A percentile compares a stretch with the other conserved stretches of the same genome.
phyloP scores from a whole-genome alignment of 148 eudicot species.

The Talinum fruticosum region DNA sequence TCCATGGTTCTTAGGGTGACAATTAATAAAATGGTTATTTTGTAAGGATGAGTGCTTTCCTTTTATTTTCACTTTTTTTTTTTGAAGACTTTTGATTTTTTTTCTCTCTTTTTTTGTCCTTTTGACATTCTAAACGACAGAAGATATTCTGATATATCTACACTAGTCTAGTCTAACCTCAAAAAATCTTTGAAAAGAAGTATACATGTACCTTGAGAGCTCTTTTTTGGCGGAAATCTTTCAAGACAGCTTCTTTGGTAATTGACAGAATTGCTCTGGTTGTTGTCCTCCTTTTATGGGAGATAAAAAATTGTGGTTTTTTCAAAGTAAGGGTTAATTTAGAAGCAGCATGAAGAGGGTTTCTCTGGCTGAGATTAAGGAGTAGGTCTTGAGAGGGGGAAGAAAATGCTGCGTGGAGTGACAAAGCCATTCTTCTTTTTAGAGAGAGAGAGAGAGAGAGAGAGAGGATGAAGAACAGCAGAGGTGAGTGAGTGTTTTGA shows the following conservation, averaged over 20 bases:
- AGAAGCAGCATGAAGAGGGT: conserved; percentile 29
- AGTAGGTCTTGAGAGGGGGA: conserved; percentile 25
- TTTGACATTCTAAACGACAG: too few relatives aligned
- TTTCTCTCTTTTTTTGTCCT: too few relatives aligned
- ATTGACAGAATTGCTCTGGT: conserved; percentile 53
- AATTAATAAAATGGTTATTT: too few relatives aligned
- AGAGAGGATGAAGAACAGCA: background rate
- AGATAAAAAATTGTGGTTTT: conserved; percentile 26
- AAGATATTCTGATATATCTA: too few relatives aligned
- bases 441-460: too few relatives aligned
- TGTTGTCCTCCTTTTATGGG: conserved; percentile 2
- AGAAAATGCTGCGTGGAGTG: conserved; percentile 21
- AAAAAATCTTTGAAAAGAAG: too few relatives aligned
- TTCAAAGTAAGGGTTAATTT: conserved; percentile 20
- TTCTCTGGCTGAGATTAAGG: conserved; percentile 16
- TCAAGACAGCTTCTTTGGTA: conserved; percentile 60
- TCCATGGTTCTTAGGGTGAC: too few relatives aligned
- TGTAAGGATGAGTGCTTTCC: too few relatives aligned
- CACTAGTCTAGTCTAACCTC: too few relatives aligned
- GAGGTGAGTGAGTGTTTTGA: background rate
- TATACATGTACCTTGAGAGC: conserved; percentile 80
- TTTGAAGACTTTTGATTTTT: too few relatives aligned
- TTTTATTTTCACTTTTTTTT: too few relatives aligned
- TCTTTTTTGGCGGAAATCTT: conserved; percentile 50
- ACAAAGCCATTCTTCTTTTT: conserved; percentile 9